Conservation (phyloP, 1,284 basidiomycete genomes). For the Boletus nobilissimus region DNA sequence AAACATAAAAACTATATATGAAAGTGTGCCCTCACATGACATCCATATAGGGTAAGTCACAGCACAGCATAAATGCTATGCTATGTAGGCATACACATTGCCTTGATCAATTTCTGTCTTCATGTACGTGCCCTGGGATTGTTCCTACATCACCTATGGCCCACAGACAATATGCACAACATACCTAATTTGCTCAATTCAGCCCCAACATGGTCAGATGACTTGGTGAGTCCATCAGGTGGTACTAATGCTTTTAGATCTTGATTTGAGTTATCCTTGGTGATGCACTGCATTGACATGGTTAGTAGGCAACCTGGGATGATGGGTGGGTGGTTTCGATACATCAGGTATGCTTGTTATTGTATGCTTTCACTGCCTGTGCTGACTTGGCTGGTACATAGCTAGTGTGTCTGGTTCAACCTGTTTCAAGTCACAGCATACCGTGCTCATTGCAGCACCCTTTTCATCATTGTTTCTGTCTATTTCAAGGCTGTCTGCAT, state of each 20-base stretch:
- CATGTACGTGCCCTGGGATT: no score
- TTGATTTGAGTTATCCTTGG: neutral
- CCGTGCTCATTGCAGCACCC: neutral
- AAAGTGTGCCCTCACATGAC: no score
- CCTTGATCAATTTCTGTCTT: constrained; percentile 23
- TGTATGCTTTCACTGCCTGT: neutral
- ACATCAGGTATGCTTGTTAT: neutral
- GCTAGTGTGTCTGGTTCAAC: neutral
- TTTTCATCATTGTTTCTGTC: neutral
- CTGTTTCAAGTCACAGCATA: neutral
- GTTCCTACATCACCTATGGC: neutral
- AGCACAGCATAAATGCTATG: no score
- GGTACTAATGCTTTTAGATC: neutral
- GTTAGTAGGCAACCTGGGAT: neutral
- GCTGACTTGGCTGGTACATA: neutral
- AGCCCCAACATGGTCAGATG: neutral
- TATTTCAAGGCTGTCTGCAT: neutral
- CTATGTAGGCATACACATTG: no score
- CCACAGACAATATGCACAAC: neutral
- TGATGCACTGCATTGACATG: neutral
- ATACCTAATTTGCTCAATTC: neutral
- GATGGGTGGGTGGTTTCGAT: neutral
- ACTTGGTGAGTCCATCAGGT: neutral
- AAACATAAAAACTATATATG: no score
- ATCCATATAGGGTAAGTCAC: no score